A percentile compares a stretch with the other conserved stretches of the same genome.
phyloP scores from a whole-genome alignment of 352 stramenopile genomes.

The Globisporangium orthogonon region DNA sequence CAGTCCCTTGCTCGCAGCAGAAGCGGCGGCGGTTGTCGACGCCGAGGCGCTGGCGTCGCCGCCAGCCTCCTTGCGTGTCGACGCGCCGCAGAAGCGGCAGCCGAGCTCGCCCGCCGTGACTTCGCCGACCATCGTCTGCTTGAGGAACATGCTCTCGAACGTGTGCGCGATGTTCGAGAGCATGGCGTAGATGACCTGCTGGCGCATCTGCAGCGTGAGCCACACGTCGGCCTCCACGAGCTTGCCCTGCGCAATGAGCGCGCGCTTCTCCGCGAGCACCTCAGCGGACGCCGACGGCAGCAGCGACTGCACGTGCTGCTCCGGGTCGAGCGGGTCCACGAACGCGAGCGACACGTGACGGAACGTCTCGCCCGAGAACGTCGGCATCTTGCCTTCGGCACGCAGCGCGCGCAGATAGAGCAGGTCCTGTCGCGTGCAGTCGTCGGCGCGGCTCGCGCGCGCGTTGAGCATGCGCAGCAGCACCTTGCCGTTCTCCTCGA shows the following conservation, averaged over 20 bases:
- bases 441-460: constrained; percentile 52
- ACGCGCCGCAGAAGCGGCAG: constrained; percentile 60
- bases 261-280: constrained; percentile 52
- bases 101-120: constrained; percentile 52
- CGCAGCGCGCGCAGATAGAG: constrained; percentile 62
- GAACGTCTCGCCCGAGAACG: constrained; percentile 82
- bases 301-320: constrained; percentile 75
- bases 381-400: constrained; percentile 62
- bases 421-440: constrained; percentile 73
- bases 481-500: constrained; percentile 78
- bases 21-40: neutral
- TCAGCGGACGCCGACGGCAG: constrained; percentile 52
- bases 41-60: neutral
- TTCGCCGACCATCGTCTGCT: constrained; percentile 61
- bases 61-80: constrained; percentile 19
- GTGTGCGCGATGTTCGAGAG: constrained; percentile 80
- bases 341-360: constrained; percentile 69
- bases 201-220: constrained; percentile 81
- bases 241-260: constrained; percentile 58
- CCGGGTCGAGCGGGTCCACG: constrained; percentile 62
- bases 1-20: constrained; percentile 13
- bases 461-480: constrained; percentile 73
- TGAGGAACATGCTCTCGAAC: constrained; percentile 80
- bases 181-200: constrained; percentile 74
- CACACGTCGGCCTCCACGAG: constrained; percentile 83